Evolutionary conservation across 2,329 filamentous ascomycete species (phyloP).

Genomic region (Phaeoacremonium minimum): DNA sequence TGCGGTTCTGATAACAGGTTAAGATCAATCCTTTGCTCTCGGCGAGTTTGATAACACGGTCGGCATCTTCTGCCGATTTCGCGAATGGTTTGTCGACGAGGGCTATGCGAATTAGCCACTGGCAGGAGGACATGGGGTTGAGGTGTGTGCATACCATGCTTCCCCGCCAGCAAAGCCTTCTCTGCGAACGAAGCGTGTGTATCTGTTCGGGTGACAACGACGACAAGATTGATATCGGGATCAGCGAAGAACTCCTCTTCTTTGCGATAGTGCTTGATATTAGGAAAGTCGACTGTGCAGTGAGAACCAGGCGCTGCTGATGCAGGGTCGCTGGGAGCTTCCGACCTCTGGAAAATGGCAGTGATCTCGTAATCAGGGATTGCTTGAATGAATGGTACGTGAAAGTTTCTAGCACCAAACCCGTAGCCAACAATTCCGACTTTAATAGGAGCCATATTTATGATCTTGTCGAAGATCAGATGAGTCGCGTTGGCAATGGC

Average conservation of each 20-base stretch:
- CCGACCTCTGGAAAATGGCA: conserved; percentile 42
- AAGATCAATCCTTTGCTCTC: no score
- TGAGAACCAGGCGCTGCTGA: conserved; percentile 28
- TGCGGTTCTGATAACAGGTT: no score
- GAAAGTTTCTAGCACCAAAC: conserved; percentile 40
- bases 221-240: conserved; percentile 44
- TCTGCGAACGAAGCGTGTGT: conserved; percentile 53
- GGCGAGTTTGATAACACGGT: conserved; percentile 45
- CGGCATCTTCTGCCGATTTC: conserved; percentile 51
- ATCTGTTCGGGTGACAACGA: conserved; percentile 45
- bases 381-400: conserved; percentile 43
- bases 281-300: conserved; percentile 42
- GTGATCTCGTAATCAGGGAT: conserved; percentile 39
- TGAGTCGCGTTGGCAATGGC: no score
- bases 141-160: conserved; percentile 51
- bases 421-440: conserved; percentile 47
- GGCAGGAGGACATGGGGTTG: no score
- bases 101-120: no score
- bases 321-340: conserved; percentile 21
- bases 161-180: conserved; percentile 50
- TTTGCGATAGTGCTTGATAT: conserved; percentile 51
- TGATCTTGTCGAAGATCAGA: no score
- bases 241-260: conserved; percentile 57
- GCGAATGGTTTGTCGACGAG: conserved; percentile 67
- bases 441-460: conserved; percentile 29